Evolutionary conservation across 345 rosid genomes (phyloP), one percentile per base, ranked within the genome.

Genomic region (Syzygium aqueum): DNA sequence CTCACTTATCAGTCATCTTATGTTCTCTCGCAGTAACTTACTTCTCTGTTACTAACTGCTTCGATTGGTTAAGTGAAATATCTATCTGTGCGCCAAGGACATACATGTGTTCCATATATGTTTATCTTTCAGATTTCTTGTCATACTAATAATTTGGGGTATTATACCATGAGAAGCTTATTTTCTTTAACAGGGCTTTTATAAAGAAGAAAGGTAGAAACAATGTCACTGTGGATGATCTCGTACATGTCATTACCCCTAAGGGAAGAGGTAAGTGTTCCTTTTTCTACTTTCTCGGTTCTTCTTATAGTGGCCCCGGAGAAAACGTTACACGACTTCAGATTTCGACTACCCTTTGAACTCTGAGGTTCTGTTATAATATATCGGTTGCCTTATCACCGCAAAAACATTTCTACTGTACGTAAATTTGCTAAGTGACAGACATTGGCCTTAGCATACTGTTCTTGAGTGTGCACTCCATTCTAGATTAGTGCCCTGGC

Each of bases 211-310:
- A 95, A 89, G 98, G 97, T 25, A 93, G 95, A 89, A 94, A 92
- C 88, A 94, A 94, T 86, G 96, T 96, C 22, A 94, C 95, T 17
- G 93, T 96, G 33, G 99, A 97, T 90, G 98, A 96, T 86, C 96
- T 97, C 51, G 92, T 96, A 37, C 93, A 94, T 87, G 93, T 92
- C 37, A 94, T 97, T 67, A 94, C 98, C 33, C 97, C 98, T 3
- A 94, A 93, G 91, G 98, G 98, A 89, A 95, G 99, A 95, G 98
- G 99, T 95, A 53, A 11, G 83, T 54, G 37, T 25, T 28, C 46
- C 40, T 28, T 54, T 83, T 46, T 40, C 51, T 19, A 85, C 85
- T 84, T 84, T 15, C 14, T 28, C 23, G 22, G 54, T 53, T 84
- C 43, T 52, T n/a, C 50, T 84, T 57, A 15, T 54, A 27, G 61